Conservation (phyloP, 169 alveolate genomes). For the Plasmodium reichenowi region DNA sequence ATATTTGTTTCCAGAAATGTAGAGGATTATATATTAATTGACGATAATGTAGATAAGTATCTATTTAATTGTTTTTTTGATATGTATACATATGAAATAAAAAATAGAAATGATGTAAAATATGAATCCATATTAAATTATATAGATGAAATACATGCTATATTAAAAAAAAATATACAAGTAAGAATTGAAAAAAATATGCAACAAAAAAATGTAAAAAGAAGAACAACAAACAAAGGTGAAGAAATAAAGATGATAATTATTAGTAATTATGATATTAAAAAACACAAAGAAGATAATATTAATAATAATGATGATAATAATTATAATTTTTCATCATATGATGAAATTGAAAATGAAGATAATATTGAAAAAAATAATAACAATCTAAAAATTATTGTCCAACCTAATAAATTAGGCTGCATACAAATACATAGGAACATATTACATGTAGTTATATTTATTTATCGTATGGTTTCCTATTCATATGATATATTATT, state of each 20-base stretch:
- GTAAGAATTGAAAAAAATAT: constrained; percentile 20
- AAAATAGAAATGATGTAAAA: constrained; percentile 16
- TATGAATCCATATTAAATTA: constrained; percentile 3
- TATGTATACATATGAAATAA: constrained; percentile 9
- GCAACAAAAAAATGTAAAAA: constrained; percentile 1
- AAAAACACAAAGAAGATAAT: not conserved
- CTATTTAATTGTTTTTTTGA: constrained; percentile 45
- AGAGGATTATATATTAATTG: constrained; percentile 29
- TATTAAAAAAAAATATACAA: constrained; percentile 13
- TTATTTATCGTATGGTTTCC: constrained; percentile 38
- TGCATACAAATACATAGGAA: constrained; percentile 64
- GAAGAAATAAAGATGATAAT: constrained; percentile 2
- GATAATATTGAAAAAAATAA: not conserved
- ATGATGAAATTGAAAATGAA: not conserved
- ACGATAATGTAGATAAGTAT: constrained; percentile 33
- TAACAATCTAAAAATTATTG: constrained; percentile 17
- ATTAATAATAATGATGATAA: not conserved
- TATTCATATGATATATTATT: constrained; percentile 30
- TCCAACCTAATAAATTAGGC: constrained; percentile 14
- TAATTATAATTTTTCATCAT: not conserved
- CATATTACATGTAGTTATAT: constrained; percentile 27
- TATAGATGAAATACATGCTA: constrained; percentile 27
- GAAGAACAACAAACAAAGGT: not conserved
- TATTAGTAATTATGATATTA: not conserved
- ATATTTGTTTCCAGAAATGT: constrained; percentile 12